Evolutionary conservation across 2,329 filamentous ascomycete species (phyloP).

Genomic region (Exophiala phaeomuriformis): DNA sequence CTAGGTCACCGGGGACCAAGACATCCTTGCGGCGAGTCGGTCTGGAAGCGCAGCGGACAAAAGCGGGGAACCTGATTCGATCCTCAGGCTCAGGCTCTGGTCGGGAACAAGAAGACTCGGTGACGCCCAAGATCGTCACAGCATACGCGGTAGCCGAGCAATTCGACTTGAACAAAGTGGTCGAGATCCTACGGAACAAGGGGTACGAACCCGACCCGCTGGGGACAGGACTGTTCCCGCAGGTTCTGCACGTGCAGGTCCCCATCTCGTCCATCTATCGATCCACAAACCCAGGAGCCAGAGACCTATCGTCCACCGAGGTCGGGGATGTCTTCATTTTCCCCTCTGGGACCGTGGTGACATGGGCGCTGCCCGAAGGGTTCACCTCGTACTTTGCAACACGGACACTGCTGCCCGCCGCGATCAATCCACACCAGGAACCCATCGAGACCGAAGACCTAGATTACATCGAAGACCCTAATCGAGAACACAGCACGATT

Average conservation of each 20-base stretch:
- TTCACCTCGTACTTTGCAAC: slow-evolving; percentile 64
- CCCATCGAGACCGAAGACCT: slow-evolving; percentile 80
- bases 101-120: slow-evolving; percentile 34
- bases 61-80: slow-evolving; percentile 46
- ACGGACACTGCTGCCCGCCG: slow-evolving; percentile 65
- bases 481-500: slow-evolving; percentile 66
- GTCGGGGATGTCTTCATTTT: slow-evolving; percentile 91
- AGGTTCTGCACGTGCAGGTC: slow-evolving; percentile 56
- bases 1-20: slow-evolving; percentile 51
- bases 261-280: slow-evolving; percentile 41
- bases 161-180: slow-evolving; percentile 54
- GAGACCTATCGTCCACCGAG: slow-evolving; percentile 38
- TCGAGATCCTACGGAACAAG: slow-evolving; percentile 49
- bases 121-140: slow-evolving; percentile 44
- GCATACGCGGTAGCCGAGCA: slow-evolving; percentile 63
- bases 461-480: slow-evolving; percentile 71
- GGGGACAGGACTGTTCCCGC: slow-evolving; percentile 55
- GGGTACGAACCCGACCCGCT: slow-evolving; percentile 58
- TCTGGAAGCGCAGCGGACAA: slow-evolving; percentile 67
- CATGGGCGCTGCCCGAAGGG: slow-evolving; percentile 77
- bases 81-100: slow-evolving; percentile 34
- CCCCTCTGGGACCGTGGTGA: slow-evolving; percentile 84
- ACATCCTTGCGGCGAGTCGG: slow-evolving; percentile 78
- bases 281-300: slow-evolving; percentile 36
- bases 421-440: slow-evolving; percentile 63